These are phyloP conservation scores for Chytriomyces sp. DNA, from an alignment of 192 early-diverging fungal species.

Conservation along the genomic window DNA sequence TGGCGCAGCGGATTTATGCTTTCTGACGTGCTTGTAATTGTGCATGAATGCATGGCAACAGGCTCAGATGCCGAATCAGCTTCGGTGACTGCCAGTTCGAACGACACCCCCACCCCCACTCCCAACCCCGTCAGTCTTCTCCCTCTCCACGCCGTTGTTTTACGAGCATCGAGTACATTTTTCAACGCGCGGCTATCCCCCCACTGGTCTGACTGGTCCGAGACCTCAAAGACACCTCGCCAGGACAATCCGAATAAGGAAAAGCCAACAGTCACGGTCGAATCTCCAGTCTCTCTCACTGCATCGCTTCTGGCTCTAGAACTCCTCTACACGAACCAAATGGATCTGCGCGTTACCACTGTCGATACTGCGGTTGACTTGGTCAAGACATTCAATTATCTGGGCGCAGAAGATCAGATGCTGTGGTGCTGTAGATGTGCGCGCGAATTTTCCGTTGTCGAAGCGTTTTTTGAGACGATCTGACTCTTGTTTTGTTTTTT, in stretches of 20 bases:
- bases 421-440: conserved; percentile 14
- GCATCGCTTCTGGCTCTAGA: conserved; percentile 10
- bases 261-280: background rate
- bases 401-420: conserved; percentile 16
- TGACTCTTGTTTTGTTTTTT: background rate
- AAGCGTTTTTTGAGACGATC: background rate
- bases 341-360: background rate
- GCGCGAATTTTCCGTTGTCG: background rate
- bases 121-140: background rate
- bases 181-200: conserved; percentile 20
- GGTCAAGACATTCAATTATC: conserved; percentile 18
- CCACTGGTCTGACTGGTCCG: background rate
- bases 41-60: background rate
- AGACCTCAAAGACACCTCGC: background rate
- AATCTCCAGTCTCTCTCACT: background rate
- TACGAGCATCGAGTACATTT: conserved; percentile 5
- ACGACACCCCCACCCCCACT: no score
- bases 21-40: background rate
- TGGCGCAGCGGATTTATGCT: background rate
- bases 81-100: no score
- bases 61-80: background rate
- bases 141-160: conserved; percentile 19
- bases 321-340: conserved; percentile 25
- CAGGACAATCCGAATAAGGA: background rate
- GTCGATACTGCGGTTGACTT: background rate